Evolutionary conservation across 768 basidiomycete genomes (phyloP).

Genomic region (Suillus alpinus): DNA sequence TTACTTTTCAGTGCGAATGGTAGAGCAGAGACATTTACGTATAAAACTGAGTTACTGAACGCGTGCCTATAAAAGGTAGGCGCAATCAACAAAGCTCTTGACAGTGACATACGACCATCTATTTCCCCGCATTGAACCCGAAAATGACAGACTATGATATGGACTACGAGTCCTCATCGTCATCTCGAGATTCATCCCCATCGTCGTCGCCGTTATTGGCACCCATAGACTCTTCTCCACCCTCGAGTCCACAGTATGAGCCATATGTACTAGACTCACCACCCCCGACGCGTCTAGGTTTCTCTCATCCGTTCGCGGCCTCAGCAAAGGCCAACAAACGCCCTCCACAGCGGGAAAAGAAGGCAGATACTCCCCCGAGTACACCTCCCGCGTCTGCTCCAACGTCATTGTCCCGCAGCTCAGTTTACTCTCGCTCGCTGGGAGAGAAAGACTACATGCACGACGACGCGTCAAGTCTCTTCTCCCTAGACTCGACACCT

Average conservation of each 20-base stretch:
- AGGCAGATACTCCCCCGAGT: slow-evolving; percentile 16
- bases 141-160: slow-evolving; percentile 3
- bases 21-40: not conserved
- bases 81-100: not conserved
- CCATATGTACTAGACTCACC: slow-evolving; percentile 30
- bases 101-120: not conserved
- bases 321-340: slow-evolving; percentile 47
- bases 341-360: slow-evolving; percentile 46
- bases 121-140: not conserved
- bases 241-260: slow-evolving; percentile 29
- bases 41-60: not conserved
- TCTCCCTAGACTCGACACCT: slow-evolving; percentile 8
- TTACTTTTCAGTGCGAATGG: not conserved
- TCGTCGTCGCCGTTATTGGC: slow-evolving; percentile 46
- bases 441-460: slow-evolving; percentile 26
- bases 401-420: slow-evolving; percentile 9
- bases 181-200: slow-evolving; percentile 40
- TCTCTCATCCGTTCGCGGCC: slow-evolving; percentile 54
- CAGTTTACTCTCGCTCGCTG: slow-evolving; percentile 15
- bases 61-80: slow-evolving; percentile 1
- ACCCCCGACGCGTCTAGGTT: slow-evolving; percentile 16
- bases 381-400: slow-evolving; percentile 19
- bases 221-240: slow-evolving; percentile 37
- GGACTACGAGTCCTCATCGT: slow-evolving; percentile 3
- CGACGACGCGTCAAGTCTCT: slow-evolving; percentile 4